Conservation (phyloP, 257 asterid species). For the Ballota nigra region DNA sequence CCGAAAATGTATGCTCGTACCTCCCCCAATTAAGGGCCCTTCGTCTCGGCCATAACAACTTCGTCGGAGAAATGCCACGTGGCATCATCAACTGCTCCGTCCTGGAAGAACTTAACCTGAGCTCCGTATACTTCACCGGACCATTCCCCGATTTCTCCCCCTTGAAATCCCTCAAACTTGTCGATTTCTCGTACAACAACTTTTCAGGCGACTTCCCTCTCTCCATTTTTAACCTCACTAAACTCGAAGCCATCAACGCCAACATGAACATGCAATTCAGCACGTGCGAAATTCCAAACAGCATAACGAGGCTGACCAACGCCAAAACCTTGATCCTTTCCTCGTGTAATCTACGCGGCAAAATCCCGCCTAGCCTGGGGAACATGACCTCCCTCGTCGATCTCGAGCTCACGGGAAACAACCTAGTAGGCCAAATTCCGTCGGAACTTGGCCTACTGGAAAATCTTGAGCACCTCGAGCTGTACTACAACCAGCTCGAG, state of each 20-base stretch:
- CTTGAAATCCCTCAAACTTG: slow-evolving; percentile 38
- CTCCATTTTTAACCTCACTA: slow-evolving; percentile 61
- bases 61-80: slow-evolving; percentile 49
- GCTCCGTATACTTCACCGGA: slow-evolving; percentile 39
- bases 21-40: slow-evolving; percentile 57
- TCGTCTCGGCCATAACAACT: slow-evolving; percentile 45
- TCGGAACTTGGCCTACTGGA: slow-evolving; percentile 52
- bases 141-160: slow-evolving; percentile 68
- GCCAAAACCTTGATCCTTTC: slow-evolving; percentile 49
- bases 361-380: slow-evolving; percentile 48
- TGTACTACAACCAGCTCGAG: slow-evolving; percentile 66
- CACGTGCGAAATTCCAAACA: slow-evolving; percentile 61
- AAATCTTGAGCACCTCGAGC: slow-evolving; percentile 71
- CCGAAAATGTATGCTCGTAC: slow-evolving; percentile 55
- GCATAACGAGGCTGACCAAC: slow-evolving; percentile 39
- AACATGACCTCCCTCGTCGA: slow-evolving; percentile 73
- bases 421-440: slow-evolving; percentile 57
- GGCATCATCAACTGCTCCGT: slow-evolving; percentile 55
- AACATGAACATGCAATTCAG: slow-evolving; percentile 52
- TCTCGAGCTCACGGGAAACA: slow-evolving; percentile 77
- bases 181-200: slow-evolving; percentile 65
- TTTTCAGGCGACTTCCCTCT: slow-evolving; percentile 70
- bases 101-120: slow-evolving; percentile 59
- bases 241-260: slow-evolving; percentile 55
- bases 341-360: slow-evolving; percentile 61